A percentile compares a stretch with the other conserved stretches of the same genome.
Evolutionary conservation across 164 flowering plant species (phyloP).

Genomic region (Vitis rotundifolia): DNA sequence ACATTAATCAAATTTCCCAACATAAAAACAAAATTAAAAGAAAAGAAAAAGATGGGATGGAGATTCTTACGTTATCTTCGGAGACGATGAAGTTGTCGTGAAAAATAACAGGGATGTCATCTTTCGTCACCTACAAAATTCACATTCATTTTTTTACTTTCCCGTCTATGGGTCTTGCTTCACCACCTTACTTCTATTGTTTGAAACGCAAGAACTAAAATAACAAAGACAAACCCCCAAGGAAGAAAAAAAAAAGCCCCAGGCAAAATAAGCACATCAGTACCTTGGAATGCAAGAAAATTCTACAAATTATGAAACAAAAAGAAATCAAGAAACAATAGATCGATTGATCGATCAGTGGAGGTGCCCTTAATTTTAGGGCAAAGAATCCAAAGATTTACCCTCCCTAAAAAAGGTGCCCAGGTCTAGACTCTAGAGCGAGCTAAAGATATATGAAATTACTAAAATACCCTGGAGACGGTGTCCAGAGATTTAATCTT

Average conservation of each 20-base stretch:
- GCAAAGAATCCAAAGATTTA: too few species aligned
- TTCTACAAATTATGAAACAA: neutral
- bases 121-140: conserved; percentile 69
- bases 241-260: neutral
- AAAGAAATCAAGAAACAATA: neutral
- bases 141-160: conserved; percentile 4
- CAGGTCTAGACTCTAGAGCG: too few species aligned
- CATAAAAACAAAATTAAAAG: neutral
- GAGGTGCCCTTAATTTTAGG: too few species aligned
- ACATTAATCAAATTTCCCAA: neutral
- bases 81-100: conserved; percentile 64
- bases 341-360: too few species aligned
- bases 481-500: neutral
- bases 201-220: neutral
- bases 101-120: conserved; percentile 68
- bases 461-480: neutral
- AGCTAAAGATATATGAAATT: too few species aligned
- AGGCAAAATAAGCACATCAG: conserved; percentile 15
- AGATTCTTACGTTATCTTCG: conserved; percentile 45
- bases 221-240: neutral
- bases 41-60: neutral
- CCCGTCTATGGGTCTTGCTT: neutral
- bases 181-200: neutral
- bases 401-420: too few species aligned
- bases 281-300: neutral